Evolutionary conservation across 164 flowering plant genomes (phyloP).

Genomic region (Akebia trifoliata): DNA sequence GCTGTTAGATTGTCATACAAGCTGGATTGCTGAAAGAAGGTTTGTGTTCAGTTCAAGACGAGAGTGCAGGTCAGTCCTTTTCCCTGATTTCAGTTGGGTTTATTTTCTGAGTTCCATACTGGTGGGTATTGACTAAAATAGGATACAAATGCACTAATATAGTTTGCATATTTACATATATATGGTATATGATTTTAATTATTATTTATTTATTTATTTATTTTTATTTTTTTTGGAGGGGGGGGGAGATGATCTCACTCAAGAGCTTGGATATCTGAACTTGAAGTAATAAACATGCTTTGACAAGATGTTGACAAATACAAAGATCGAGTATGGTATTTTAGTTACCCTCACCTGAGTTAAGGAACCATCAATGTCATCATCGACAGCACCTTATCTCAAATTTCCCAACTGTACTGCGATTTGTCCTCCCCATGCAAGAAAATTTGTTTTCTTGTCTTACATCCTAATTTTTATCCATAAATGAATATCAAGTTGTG

Average conservation of each 20-base stretch:
- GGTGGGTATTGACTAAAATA: background rate
- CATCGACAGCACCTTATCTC: too few species aligned
- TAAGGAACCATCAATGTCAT: too few species aligned
- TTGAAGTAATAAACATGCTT: too few species aligned
- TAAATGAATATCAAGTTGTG: background rate
- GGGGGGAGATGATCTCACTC: too few species aligned
- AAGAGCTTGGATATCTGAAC: too few species aligned
- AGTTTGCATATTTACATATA: too few species aligned
- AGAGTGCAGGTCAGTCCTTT: conserved; percentile 72
- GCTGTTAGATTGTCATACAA: conserved; percentile 56
- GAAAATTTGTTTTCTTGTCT: background rate
- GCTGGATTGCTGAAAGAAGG: conserved; percentile 79
- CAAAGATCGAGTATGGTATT: too few species aligned
- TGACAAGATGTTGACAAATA: too few species aligned
- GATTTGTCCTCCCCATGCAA: too few species aligned
- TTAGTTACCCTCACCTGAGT: too few species aligned
- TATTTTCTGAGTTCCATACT: background rate
- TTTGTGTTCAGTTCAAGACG: conserved; percentile 88
- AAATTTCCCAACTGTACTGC: too few species aligned
- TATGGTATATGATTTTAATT: background rate
- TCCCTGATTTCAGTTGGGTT: background rate
- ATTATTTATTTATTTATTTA: background rate
- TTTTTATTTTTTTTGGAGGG: background rate
- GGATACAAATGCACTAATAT: background rate
- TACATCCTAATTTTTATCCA: background rate